Conservation (phyloP, 169 alveolate genomes). For the Hepatocystis sp. region DNA sequence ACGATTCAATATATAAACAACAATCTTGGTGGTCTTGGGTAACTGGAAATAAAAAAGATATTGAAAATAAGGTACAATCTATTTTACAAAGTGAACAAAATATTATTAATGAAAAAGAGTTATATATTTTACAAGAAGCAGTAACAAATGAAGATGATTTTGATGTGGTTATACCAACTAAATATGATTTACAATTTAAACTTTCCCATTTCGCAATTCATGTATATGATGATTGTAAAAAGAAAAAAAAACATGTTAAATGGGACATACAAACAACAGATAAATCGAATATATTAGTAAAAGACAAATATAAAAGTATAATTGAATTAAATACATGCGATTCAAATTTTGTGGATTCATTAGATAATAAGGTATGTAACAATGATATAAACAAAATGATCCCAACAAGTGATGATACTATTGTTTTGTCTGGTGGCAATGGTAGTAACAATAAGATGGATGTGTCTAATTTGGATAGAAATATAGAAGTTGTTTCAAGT, state of each 20-base stretch:
- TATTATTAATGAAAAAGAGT: slow-evolving; percentile 74
- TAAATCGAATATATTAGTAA: neutral
- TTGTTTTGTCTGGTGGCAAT: too few relatives aligned
- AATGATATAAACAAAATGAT: too few relatives aligned
- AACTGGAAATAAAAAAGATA: slow-evolving; percentile 77
- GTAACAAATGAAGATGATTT: slow-evolving; percentile 77
- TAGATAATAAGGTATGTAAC: too few relatives aligned
- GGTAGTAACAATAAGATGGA: too few relatives aligned
- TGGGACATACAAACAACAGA: too few relatives aligned
- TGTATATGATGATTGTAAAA: slow-evolving; percentile 75
- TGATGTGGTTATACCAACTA: slow-evolving; percentile 81
- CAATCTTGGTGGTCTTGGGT: slow-evolving; percentile 86
- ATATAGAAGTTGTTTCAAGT: neutral
- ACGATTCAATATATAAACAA: slow-evolving; percentile 78
- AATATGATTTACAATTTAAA: slow-evolving; percentile 77
- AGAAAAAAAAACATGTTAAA: neutral
- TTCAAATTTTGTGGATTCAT: too few relatives aligned
- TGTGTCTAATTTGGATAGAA: neutral
- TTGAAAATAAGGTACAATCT: slow-evolving; percentile 71
- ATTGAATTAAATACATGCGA: neutral
- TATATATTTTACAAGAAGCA: slow-evolving; percentile 78
- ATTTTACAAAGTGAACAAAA: slow-evolving; percentile 75
- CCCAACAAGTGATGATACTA: neutral
- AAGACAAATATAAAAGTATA: neutral
- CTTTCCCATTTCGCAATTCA: slow-evolving; percentile 77